Percentiles rank a stretch among this genome's conserved stretches.
Evolutionary conservation across 345 rosid species (phyloP).

Genomic region (Moricandia moricandioides): DNA sequence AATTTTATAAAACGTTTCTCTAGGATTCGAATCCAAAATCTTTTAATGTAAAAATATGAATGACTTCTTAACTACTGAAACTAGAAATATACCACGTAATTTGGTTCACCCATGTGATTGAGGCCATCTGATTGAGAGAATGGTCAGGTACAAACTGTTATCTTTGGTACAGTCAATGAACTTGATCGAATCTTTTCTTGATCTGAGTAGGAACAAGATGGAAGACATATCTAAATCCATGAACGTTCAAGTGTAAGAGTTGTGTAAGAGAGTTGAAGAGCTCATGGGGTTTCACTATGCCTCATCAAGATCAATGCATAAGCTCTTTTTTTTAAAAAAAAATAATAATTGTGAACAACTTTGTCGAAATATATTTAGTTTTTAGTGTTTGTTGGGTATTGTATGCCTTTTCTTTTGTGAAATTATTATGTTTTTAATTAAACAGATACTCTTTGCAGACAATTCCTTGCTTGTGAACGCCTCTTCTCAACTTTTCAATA

Average conservation of each 20-base stretch:
- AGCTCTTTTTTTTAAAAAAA: too few species aligned
- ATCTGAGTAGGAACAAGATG: slow-evolving; percentile 75
- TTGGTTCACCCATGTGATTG: not conserved
- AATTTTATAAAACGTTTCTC: too few species aligned
- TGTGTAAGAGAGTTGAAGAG: too few species aligned
- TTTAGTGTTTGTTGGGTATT: too few species aligned
- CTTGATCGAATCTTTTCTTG: slow-evolving; percentile 84
- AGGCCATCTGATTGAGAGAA: slow-evolving; percentile 58
- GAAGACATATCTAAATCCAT: slow-evolving; percentile 74
- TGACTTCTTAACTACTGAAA: not conserved
- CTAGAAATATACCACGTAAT: not conserved
- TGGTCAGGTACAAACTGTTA: slow-evolving; percentile 79
- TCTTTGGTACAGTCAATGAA: slow-evolving; percentile 92
- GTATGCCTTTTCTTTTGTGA: not conserved
- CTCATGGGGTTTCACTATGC: too few species aligned
- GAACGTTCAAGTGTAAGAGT: slow-evolving; percentile 1
- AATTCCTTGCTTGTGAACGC: slow-evolving; percentile 30
- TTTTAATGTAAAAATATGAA: not conserved
- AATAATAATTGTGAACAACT: too few species aligned
- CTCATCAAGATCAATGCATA: too few species aligned
- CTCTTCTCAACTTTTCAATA: slow-evolving; percentile 21
- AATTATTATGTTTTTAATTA: not conserved
- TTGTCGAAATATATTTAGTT: too few species aligned
- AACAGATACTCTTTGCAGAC: not conserved
- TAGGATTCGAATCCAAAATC: not conserved